Evolutionary conservation across 306 rosid genomes (phyloP).

Genomic region (Quercus wislizeni): DNA sequence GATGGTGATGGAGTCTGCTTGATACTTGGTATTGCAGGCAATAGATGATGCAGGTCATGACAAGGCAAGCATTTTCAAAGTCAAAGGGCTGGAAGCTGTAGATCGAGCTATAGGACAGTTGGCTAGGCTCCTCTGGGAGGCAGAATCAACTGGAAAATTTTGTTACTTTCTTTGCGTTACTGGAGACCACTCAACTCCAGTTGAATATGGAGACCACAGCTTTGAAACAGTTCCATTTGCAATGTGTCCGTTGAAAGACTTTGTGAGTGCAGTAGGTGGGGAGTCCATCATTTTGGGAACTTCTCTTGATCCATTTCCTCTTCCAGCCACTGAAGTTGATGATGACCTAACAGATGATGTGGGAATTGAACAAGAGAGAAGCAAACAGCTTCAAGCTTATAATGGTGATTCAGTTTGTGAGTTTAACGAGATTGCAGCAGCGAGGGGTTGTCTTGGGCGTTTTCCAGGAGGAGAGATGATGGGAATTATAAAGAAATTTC

Average conservation of each 20-base stretch:
- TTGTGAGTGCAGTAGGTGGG: constrained; percentile 52
- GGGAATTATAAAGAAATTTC: constrained; percentile 74
- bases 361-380: constrained; percentile 37
- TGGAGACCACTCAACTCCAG: constrained; percentile 95
- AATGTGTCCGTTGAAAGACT: constrained; percentile 70
- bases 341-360: constrained; percentile 40
- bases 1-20: constrained; percentile 3
- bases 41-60: constrained; percentile 98
- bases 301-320: constrained; percentile 76
- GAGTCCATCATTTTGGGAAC: constrained; percentile 47
- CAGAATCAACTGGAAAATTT: constrained; percentile 60
- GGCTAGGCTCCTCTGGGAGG: constrained; percentile 86
- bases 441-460: constrained; percentile 90
- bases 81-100: constrained; percentile 82
- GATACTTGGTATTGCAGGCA: constrained; percentile 57
- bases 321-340: constrained; percentile 54
- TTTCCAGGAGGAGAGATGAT: constrained; percentile 96
- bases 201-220: constrained; percentile 98
- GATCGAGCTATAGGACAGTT: constrained; percentile 84
- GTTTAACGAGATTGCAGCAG: constrained; percentile 67
- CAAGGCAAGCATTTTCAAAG: constrained; percentile 78
- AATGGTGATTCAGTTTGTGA: constrained; percentile 73
- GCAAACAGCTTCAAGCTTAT: constrained; percentile 31
- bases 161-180: constrained; percentile 76
- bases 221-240: constrained; percentile 90